These are phyloP conservation scores for Xylariaceae sp. DNA, from an alignment of 2,329 filamentous ascomycete species.

Conservation along the genomic window DNA sequence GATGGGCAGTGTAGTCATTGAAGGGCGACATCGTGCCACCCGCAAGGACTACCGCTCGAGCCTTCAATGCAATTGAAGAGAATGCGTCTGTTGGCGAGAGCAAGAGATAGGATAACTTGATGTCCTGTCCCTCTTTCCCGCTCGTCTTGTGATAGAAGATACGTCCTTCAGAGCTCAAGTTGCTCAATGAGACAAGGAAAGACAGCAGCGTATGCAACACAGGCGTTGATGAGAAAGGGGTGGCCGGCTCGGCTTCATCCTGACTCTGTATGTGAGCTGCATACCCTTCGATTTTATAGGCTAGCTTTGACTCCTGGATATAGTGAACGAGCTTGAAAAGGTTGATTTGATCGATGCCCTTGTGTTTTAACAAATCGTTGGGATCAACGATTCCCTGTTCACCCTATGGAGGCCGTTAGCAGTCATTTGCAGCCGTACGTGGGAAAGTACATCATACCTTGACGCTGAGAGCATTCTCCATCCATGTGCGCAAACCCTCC, in stretches of 20 bases:
- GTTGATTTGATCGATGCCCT: slow-evolving; percentile 93
- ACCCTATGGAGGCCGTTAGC: slow-evolving; percentile 30
- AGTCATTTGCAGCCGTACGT: background rate
- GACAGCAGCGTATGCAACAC: slow-evolving; percentile 52
- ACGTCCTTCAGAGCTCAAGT: slow-evolving; percentile 67
- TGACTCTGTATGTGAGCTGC: slow-evolving; percentile 55
- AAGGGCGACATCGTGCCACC: slow-evolving; percentile 98
- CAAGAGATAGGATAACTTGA: slow-evolving; percentile 75
- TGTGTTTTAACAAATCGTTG: slow-evolving; percentile 68
- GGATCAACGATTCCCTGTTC: slow-evolving; percentile 65
- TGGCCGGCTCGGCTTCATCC: slow-evolving; percentile 23
- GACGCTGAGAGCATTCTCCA: slow-evolving; percentile 48
- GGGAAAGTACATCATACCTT: slow-evolving; percentile 37
- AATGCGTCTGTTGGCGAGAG: slow-evolving; percentile 91
- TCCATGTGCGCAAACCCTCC: slow-evolving; percentile 67
- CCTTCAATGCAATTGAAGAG: slow-evolving; percentile 75
- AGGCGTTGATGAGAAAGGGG: slow-evolving; percentile 41
- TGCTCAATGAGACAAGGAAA: slow-evolving; percentile 77
- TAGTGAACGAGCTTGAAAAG: slow-evolving; percentile 83
- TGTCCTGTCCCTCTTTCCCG: slow-evolving; percentile 36
- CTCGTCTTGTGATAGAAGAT: slow-evolving; percentile 55
- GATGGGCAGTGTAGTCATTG: slow-evolving; percentile 77
- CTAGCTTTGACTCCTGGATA: slow-evolving; percentile 84
- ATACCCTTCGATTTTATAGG: slow-evolving; percentile 92
- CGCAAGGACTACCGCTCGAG: slow-evolving; percentile 81